Percentiles rank a stretch among this genome's conserved stretches.
These are phyloP conservation scores for Vitis hybrid DNA, from an alignment of 177 flowering plant genomes.

Conservation along the genomic window DNA sequence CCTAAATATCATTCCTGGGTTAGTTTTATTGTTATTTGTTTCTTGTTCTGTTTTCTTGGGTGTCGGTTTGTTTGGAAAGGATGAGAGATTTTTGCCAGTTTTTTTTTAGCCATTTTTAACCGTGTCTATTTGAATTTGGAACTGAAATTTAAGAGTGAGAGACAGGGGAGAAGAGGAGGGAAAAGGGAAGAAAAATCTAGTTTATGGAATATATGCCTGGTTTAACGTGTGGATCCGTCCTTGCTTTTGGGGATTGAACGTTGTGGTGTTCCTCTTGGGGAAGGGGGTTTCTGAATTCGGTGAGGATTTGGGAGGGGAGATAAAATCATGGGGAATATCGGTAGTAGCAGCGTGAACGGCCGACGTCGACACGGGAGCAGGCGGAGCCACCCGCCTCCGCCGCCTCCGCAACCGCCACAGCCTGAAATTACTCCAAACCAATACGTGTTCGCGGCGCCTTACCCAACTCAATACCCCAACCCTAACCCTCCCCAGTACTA, in stretches of 20 bases:
- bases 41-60: not conserved
- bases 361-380: slow-evolving; percentile 42
- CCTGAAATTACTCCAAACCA: slow-evolving; percentile 60
- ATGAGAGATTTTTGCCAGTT: too few relatives aligned
- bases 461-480: slow-evolving; percentile 59
- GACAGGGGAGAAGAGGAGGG: not conserved
- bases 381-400: slow-evolving; percentile 47
- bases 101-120: too few relatives aligned
- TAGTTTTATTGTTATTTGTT: not conserved
- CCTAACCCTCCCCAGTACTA: slow-evolving; percentile 55
- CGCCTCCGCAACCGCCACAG: slow-evolving; percentile 46
- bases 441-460: slow-evolving; percentile 81
- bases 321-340: slow-evolving; percentile 47
- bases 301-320: not conserved
- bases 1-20: too few relatives aligned
- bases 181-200: not conserved
- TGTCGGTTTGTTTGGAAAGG: too few relatives aligned
- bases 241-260: not conserved
- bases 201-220: not conserved
- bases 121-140: too few relatives aligned
- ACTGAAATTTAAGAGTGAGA: not conserved
- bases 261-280: not conserved
- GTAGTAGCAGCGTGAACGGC: slow-evolving; percentile 31
- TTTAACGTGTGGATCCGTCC: not conserved
- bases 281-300: not conserved